Conservation (phyloP, 352 stramenopile genomes). For the Elongisporangium undulatum region DNA sequence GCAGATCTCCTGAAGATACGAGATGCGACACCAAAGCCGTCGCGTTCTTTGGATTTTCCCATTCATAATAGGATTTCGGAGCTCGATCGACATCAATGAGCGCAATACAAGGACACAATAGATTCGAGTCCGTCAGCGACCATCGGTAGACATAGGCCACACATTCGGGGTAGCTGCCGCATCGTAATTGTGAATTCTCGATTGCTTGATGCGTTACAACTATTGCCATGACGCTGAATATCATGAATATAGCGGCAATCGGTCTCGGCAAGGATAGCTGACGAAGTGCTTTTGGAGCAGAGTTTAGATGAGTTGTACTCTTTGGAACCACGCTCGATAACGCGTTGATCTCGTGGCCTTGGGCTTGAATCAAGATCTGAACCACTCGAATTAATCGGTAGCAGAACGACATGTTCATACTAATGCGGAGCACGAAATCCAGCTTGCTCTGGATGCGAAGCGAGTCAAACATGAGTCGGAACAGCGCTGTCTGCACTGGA, state of each 20-base stretch:
- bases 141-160: conserved; percentile 18
- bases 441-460: conserved; percentile 19
- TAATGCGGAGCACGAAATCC: conserved; percentile 18
- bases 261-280: too few species aligned
- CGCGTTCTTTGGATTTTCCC: conserved; percentile 16
- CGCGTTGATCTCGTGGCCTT: too few species aligned
- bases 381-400: conserved; percentile 22
- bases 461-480: conserved; percentile 24
- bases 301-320: not conserved
- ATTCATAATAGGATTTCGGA: conserved; percentile 17
- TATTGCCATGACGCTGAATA: too few species aligned
- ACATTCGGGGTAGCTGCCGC: conserved; percentile 21
- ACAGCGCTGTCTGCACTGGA: conserved; percentile 24
- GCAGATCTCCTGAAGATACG: conserved; percentile 19
- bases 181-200: conserved; percentile 11
- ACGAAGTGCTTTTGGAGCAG: not conserved
- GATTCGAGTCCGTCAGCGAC: conserved; percentile 7
- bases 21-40: conserved; percentile 19
- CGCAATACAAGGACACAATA: conserved; percentile 27
- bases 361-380: not conserved
- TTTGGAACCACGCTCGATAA: too few species aligned
- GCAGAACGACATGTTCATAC: conserved; percentile 23
- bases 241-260: too few species aligned
- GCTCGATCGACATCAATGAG: conserved; percentile 22
- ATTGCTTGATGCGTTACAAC: too few species aligned